Base-by-base conservation (phyloP, 179 eudicot genomes). In the Silene vulgaris region DNA sequence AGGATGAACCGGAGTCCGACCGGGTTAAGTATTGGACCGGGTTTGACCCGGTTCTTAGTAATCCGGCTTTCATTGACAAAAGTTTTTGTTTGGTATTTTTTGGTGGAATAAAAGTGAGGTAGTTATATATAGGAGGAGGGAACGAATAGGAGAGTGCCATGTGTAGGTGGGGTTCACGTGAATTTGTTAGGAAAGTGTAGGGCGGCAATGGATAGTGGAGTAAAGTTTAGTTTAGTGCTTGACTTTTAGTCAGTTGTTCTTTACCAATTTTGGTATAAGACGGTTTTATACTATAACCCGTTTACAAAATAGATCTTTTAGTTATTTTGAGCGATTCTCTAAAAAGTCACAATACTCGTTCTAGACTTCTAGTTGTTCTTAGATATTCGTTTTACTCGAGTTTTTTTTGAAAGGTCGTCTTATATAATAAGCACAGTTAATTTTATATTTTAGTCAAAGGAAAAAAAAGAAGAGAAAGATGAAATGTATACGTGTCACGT, bases 1-100 rank as follows among this genome's bases (percentile, higher is more conserved):
- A 8, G 19, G 45, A 64, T 48, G 71, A 76, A 17, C 50, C 83
- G 60, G 80, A 67, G 5, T 29, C 74, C 23, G 71, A 84, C 76
- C 76, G 87, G 69, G 65, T 32, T 1, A 73, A 37, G 59, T 68
- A 7, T 0, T 76, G 88, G n/a, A 82, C 71, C 82, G 91, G 85
- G 62, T 78, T 71, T 14, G 93, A 87, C 30, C 82, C 86, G 81
- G 92, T 82, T 76, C 97, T 85, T 21, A 78, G 50, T 20, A 91
- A 81, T 61, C 71, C 59, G 17, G 84, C 19, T 74, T 69, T 77
- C 84, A 81, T 81, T 56, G 48, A 8, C 5, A 13, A 3, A 14
- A n/a, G 20, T 29, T 20, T 40, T 60, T 16, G 57, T 32, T 70
- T 63, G 54, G 5, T 5, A 29, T n/a, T 66, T 32, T 1, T 19